Evolutionary conservation across 2,329 filamentous ascomycete species (phyloP).

Genomic region (Neonectria ditissima): DNA sequence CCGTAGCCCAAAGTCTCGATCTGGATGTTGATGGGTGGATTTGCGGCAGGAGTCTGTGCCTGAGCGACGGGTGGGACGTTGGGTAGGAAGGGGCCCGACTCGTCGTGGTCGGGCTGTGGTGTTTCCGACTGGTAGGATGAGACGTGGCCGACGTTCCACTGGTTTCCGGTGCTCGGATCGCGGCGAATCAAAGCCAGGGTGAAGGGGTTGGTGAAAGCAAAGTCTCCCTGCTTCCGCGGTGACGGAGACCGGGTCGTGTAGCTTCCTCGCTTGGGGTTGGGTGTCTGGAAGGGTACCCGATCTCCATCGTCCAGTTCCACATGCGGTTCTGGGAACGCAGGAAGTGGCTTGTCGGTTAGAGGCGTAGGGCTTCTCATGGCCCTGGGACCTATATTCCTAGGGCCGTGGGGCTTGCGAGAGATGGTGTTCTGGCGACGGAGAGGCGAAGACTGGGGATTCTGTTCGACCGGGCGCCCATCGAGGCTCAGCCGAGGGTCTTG

Average conservation of each 20-base stretch:
- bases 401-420: conserved; percentile 47
- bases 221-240: conserved; percentile 49
- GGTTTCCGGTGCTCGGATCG: conserved; percentile 74
- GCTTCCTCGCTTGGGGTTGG: conserved; percentile 10
- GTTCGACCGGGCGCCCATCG: conserved; percentile 8
- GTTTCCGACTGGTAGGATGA: conserved; percentile 63
- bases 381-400: conserved; percentile 39
- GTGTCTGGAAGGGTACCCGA: conserved; percentile 20
- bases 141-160: conserved; percentile 81
- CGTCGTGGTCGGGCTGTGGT: conserved; percentile 40
- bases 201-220: conserved; percentile 58
- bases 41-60: conserved; percentile 24
- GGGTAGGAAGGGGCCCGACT: conserved; percentile 39
- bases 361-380: conserved; percentile 27
- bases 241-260: conserved; percentile 50
- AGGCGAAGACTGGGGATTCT: conserved; percentile 18
- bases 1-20: conserved; percentile 68
- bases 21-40: conserved; percentile 62
- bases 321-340: conserved; percentile 24
- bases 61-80: conserved; percentile 38
- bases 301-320: conserved; percentile 27
- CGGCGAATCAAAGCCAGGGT: conserved; percentile 77
- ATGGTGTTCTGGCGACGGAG: conserved; percentile 32
- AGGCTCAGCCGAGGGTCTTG: conserved; percentile 25
- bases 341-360: conserved; percentile 28